A percentile compares a stretch with the other conserved stretches of the same genome.
These are phyloP conservation scores for Epicoccum sorghinum DNA, from an alignment of 2,329 filamentous ascomycete genomes.

Conservation along the genomic window DNA sequence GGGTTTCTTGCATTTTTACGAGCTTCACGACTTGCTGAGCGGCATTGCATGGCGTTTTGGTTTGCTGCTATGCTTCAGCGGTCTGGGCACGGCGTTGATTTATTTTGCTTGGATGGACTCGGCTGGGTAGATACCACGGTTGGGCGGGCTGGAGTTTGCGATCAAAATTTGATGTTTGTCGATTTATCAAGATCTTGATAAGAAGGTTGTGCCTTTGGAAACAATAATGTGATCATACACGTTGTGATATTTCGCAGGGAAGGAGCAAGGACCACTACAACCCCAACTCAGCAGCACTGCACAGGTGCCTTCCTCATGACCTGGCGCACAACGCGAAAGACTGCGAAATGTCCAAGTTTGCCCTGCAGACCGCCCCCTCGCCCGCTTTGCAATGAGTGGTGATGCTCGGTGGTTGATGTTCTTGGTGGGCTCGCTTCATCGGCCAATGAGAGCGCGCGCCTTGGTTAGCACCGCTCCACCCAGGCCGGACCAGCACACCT, in stretches of 20 bases:
- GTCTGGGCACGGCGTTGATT: conserved; percentile 12
- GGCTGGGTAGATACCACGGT: conserved; percentile 35
- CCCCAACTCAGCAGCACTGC: no score
- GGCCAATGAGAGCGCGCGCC: conserved; percentile 14
- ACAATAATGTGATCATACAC: not conserved
- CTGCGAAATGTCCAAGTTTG: no score
- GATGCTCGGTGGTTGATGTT: not conserved
- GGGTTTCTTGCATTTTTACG: conserved; percentile 4
- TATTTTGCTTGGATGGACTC: conserved; percentile 12
- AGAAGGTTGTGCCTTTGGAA: no score
- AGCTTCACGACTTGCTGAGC: conserved; percentile 29
- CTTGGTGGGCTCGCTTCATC: conserved; percentile 17
- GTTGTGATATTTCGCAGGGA: no score
- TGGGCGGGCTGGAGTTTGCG: conserved; percentile 10
- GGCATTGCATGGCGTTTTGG: conserved; percentile 45
- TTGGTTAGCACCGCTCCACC: not conserved
- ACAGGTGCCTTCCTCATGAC: no score
- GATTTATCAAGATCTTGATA: no score
- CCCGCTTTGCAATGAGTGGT: not conserved
- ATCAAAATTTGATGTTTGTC: no score
- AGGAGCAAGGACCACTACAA: no score
- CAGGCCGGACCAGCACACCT: not conserved
- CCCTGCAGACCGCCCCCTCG: no score
- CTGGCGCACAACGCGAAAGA: no score
- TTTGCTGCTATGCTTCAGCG: conserved; percentile 11